Evolutionary conservation across 164 flowering plant genomes (phyloP), one percentile per base, ranked within the genome.

Genomic region (Piper longum): DNA sequence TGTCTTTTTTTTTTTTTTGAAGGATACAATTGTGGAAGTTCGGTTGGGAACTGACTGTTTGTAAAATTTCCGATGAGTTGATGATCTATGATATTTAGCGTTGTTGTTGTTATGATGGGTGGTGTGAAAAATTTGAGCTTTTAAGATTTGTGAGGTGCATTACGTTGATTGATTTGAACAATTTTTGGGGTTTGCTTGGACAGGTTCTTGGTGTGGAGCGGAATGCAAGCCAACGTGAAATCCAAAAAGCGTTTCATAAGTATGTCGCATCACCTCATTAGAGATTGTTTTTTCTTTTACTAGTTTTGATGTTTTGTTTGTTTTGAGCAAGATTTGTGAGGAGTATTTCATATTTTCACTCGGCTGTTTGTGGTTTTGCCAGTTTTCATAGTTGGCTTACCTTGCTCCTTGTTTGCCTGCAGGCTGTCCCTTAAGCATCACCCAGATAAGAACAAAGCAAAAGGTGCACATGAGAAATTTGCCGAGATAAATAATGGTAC

Each of bases 231-330:
- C 96, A 89, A 64, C 85, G 98, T 16, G 90, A 89, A 43, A 88
- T 92, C 73, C 96, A 89, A 70, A 92, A 89, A 73, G 96, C 98
- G 68, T 92, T 92, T 68, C 96, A 89, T 79, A 92, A 85, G 98
- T 92, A 86, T 58, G 88, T 70, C 1, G 36, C 36, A 26, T 26
- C 36, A 59, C 3, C 14, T 42, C 67, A 42, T n/a, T 63, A 12
- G 60, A 36, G 39, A 2, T 57, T 36, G 8, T 48, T 3, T 48
- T 9, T 5, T 48, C 14, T 48, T 5, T 48, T 48, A 0, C 3
- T 5, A 48, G 52, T 48, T 2, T 48, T 14, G 9, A 48, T 48
- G 52, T 2, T 42, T 17, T 14, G 4, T 66, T 4, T n/a, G 59
- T 26, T 1, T 56, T 56, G 59, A 56, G 19, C 8, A 56, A 16